Evolutionary conservation across 306 rosid genomes (phyloP).

Genomic region (Cicer chorassanicum): DNA sequence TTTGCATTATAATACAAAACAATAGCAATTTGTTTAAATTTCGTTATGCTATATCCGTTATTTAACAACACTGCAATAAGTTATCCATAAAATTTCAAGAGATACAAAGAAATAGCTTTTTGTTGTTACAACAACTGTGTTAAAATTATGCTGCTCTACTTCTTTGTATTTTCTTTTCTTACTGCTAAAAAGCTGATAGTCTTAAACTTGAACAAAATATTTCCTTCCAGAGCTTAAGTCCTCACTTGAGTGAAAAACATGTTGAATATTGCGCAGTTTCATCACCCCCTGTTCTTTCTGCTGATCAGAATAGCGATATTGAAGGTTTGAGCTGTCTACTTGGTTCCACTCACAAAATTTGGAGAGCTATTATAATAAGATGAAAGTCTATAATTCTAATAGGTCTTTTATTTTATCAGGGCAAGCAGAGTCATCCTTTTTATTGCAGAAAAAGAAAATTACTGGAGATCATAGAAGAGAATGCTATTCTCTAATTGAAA

Average conservation of each 20-base stretch:
- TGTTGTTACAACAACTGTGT: not conserved
- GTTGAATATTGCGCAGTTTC: conserved; percentile 65
- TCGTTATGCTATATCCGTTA: not conserved
- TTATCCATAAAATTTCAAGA: conserved; percentile 29
- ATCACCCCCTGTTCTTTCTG: conserved; percentile 71
- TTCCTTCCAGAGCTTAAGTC: conserved; percentile 60
- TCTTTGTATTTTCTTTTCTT: conserved; percentile 12
- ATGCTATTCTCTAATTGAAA: conserved; percentile 65
- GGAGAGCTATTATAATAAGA: not conserved
- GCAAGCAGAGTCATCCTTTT: conserved; percentile 53
- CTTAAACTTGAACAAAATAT: conserved; percentile 33
- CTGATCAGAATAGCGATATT: conserved; percentile 50
- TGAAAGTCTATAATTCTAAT: conserved; percentile 27
- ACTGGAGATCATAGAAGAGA: conserved; percentile 61
- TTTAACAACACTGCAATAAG: not conserved
- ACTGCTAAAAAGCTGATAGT: conserved; percentile 3
- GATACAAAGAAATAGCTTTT: not conserved
- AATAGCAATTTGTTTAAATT: too few species aligned
- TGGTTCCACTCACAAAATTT: conserved; percentile 32
- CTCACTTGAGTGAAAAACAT: conserved; percentile 60
- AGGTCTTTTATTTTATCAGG: conserved; percentile 53
- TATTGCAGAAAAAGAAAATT: conserved; percentile 58
- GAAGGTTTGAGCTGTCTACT: conserved; percentile 55
- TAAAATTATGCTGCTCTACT: conserved; percentile 15
- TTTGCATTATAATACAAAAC: too few species aligned